A percentile compares a stretch with the other conserved stretches of the same genome.
phyloP scores from a whole-genome alignment of 2,329 filamentous ascomycete species.

The Pyrenochaeta sp. region DNA sequence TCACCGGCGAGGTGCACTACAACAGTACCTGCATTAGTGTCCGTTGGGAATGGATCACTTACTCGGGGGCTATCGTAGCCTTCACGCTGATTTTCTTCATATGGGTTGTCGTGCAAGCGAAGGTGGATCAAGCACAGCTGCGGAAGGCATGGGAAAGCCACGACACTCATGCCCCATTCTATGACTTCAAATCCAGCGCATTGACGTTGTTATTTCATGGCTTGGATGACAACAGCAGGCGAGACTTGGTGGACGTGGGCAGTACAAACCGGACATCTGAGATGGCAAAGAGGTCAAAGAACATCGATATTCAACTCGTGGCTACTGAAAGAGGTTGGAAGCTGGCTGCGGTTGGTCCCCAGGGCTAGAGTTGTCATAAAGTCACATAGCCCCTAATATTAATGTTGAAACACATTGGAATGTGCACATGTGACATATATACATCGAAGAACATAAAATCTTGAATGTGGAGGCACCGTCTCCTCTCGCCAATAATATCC shows the following conservation, averaged over 20 bases:
- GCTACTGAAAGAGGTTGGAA: slow-evolving; percentile 10
- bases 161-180: background rate
- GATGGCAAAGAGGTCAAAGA: slow-evolving; percentile 4
- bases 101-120: slow-evolving; percentile 4
- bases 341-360: background rate
- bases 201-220: slow-evolving; percentile 10
- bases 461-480: too few species aligned
- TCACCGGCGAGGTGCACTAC: slow-evolving; percentile 5
- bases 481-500: too few species aligned
- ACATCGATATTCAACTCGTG: slow-evolving; percentile 4
- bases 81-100: slow-evolving; percentile 11
- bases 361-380: background rate
- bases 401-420: too few species aligned
- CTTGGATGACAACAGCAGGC: slow-evolving; percentile 3
- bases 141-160: slow-evolving; percentile 1
- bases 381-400: too few species aligned
- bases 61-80: slow-evolving; percentile 5
- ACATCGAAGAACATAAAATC: too few species aligned
- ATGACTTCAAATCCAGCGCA: slow-evolving; percentile 11
- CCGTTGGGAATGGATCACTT: slow-evolving; percentile 12
- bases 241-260: slow-evolving; percentile 1
- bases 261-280: slow-evolving; percentile 3
- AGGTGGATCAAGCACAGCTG: slow-evolving; percentile 1
- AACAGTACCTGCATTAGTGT: slow-evolving; percentile 13
- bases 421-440: too few species aligned